A percentile compares a stretch with the other conserved stretches of the same genome.
phyloP scores from a whole-genome alignment of 768 basidiomycete species.

The Trametes meyenii region DNA sequence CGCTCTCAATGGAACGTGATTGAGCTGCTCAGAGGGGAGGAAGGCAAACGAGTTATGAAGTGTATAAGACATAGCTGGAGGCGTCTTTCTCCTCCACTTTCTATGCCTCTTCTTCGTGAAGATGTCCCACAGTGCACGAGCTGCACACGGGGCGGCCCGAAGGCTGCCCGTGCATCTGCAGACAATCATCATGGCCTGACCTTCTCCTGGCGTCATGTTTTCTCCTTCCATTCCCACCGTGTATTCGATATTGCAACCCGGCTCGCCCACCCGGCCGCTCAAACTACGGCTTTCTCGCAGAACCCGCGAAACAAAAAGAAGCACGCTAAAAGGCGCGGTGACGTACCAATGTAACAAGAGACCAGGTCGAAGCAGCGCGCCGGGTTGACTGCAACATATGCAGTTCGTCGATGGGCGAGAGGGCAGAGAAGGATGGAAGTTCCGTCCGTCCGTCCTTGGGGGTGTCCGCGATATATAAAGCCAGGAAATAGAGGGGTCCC shows the following conservation, averaged over 20 bases:
- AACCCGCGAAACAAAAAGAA: slow-evolving; percentile 3
- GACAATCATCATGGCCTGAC: background rate
- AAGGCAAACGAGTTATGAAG: no score
- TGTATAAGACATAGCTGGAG: no score
- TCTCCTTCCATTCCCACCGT: background rate
- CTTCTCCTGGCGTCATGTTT: no score
- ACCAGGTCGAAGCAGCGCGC: slow-evolving; percentile 18
- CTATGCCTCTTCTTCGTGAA: no score
- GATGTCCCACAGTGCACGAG: no score
- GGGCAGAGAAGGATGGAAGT: background rate
- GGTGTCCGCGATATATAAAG: slow-evolving; percentile 6
- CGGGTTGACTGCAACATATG: slow-evolving; percentile 24
- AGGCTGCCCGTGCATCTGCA: background rate
- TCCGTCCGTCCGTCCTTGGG: background rate
- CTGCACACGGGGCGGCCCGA: no score
- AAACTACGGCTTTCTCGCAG: background rate
- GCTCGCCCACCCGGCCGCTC: background rate
- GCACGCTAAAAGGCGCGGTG: background rate
- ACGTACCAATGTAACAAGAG: slow-evolving; percentile 21
- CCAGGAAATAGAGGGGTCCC: slow-evolving; percentile 9
- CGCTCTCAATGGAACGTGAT: no score
- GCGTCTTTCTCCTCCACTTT: no score
- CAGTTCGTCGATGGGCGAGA: slow-evolving; percentile 1
- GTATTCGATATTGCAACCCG: background rate
- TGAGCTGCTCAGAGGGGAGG: no score